Evolutionary conservation across 108 stramenopile species (phyloP).

Genomic region (Conticribra guillardii): DNA sequence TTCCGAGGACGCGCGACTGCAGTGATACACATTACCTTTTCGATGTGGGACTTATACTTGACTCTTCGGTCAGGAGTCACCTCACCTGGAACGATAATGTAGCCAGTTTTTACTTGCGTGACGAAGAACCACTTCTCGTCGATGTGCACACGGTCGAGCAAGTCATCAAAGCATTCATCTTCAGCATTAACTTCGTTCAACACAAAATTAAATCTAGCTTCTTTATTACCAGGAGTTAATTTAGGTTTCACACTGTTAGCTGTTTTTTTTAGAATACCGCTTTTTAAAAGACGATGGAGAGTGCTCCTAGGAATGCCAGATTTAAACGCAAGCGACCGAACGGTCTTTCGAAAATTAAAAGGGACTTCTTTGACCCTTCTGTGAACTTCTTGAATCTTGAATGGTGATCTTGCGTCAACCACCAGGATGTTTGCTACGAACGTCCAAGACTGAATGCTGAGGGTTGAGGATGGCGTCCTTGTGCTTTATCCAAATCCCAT

Average conservation of each 20-base stretch:
- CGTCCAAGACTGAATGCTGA: too few relatives aligned
- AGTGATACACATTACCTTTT: conserved; percentile 16
- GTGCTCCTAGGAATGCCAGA: not conserved
- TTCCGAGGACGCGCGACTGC: not conserved
- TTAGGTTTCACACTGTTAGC: not conserved
- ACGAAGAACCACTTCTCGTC: conserved; percentile 28
- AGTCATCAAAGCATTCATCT: conserved; percentile 2
- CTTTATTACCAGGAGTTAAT: too few relatives aligned
- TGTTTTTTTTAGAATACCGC: not conserved
- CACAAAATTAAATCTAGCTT: too few relatives aligned
- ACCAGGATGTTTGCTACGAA: too few relatives aligned
- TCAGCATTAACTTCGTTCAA: too few relatives aligned
- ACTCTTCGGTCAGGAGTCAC: too few relatives aligned
- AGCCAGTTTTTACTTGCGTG: not conserved
- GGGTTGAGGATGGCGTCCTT: too few relatives aligned
- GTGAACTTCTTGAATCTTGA: not conserved
- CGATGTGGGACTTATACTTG: too few relatives aligned
- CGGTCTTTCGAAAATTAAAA: not conserved
- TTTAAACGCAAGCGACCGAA: not conserved
- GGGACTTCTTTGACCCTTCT: not conserved
- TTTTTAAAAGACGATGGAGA: not conserved
- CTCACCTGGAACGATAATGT: conserved; percentile 3
- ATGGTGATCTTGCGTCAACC: not conserved
- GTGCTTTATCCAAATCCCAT: too few relatives aligned
- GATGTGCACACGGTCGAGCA: conserved; percentile 5